These are phyloP conservation scores for Lasiodiplodia sp. DNA, from an alignment of 2,329 filamentous ascomycete genomes.

Conservation along the genomic window DNA sequence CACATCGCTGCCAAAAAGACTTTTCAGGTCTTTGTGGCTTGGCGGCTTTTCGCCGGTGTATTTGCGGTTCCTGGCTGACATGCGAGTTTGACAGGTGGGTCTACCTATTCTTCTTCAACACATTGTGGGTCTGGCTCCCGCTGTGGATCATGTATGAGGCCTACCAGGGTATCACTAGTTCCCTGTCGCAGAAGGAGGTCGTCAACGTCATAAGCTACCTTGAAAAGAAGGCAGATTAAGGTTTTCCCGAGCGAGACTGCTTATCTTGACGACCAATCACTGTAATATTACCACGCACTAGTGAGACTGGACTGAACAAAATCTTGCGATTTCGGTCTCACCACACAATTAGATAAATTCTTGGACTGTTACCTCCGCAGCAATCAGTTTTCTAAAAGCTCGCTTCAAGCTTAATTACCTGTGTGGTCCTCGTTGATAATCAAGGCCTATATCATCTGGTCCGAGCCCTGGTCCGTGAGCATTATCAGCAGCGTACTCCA, in stretches of 20 bases:
- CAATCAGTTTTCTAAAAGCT: too few relatives aligned
- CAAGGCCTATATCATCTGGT: too few relatives aligned
- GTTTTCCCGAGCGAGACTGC: background rate
- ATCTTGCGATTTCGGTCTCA: too few relatives aligned
- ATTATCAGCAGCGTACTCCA: too few relatives aligned
- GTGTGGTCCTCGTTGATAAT: too few relatives aligned
- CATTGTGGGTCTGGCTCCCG: constrained; percentile 67
- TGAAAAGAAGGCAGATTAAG: constrained; percentile 24
- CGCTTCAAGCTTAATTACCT: too few relatives aligned
- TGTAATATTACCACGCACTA: constrained; percentile 1
- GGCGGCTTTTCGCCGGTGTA: background rate
- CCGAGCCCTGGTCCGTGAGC: too few relatives aligned
- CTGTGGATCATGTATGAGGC: constrained; percentile 64
- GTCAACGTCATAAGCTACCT: constrained; percentile 29
- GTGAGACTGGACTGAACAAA: too few relatives aligned
- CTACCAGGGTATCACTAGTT: constrained; percentile 51
- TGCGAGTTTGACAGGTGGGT: constrained; percentile 55
- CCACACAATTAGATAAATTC: too few relatives aligned
- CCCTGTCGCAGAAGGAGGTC: constrained; percentile 25
- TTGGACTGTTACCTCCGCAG: too few relatives aligned
- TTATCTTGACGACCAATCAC: background rate
- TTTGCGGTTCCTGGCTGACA: constrained; percentile 13
- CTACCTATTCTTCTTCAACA: constrained; percentile 71
- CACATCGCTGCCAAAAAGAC: background rate
- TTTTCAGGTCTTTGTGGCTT: constrained; percentile 11